Evolutionary conservation across 805 yeast species (phyloP), one percentile per base, ranked within the genome.

Genomic region (Yamadazyma kitorensis): DNA sequence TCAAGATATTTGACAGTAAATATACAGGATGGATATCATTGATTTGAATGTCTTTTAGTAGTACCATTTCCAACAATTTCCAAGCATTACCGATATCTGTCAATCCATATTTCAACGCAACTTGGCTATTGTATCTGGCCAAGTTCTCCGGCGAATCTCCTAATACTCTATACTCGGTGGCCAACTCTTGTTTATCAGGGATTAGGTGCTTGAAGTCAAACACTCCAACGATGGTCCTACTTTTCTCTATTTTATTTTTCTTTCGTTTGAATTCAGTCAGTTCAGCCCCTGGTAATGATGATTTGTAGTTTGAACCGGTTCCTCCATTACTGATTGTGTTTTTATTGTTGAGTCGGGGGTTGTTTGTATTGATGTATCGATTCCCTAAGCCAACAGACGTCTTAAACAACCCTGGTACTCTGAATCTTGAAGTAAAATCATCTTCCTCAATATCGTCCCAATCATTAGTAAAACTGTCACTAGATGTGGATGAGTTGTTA

Each of bases 111-210:
- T 72, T 71, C 17, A 64, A 64, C 2, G 96, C 94, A 2, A 89
- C 81, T 15, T 63, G 60, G 1, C 87, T 78, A 52, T 91, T 89
- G 52, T 82, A 76, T 7, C 64, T 53, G 0, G 94, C 87, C 37
- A 86, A 56, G 20, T 68, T 70, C 31, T 75, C 80, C 0, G 93
- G 83, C 1, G 77, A 48, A 21, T 68, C 82, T 3, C 86, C 87
- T 34, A 76, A 56, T 1, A 84, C 70, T 18, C 78, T 62, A 51
- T 83, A 85, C 36, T 78, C 85, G 25, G 70, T 59, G 0, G 91
- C 93, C 27, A 85, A 53, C 36, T 82, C 82, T 55, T 74, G 70
- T 43, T 82, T 78, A 12, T 88, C 82, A 0, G 96, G 95, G 22
- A 87, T 72, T 31, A 89, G 60, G 50, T 80, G 72, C 14, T 74